Base-by-base conservation (phyloP, 108 stramenopile genomes). In the Nannochloropsis granulata region DNA sequence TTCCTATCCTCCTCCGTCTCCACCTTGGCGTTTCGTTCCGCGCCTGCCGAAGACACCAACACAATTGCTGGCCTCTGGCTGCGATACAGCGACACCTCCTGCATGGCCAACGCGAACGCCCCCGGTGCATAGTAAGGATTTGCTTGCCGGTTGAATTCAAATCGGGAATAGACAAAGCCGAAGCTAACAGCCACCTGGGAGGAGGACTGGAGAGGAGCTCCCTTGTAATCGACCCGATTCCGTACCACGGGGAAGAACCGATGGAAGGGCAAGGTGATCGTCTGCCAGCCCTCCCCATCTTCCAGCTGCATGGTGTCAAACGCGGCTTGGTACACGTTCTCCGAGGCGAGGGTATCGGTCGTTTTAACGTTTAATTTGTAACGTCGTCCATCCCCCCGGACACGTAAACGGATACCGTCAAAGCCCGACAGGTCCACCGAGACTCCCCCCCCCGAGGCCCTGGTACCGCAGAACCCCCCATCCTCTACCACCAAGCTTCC, bases 321-420 rank as follows among this genome's bases (percentile, higher is more conserved):
- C 26, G 83, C 43, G 25, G 86, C 86, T 83, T 87, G 86, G 43
- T 87, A 87, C 44, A 79, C 71, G 78, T 79, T 80, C 56, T 87
- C 86, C 14, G 79, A n/a, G n/a, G 83, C 79, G 46, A 25, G 43
- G 45, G 79, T 83, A 24, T 79, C 24, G 83, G 78, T 24, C 43
- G 83, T 79, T 46, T 83, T 87, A 21, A 87, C 45, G 14, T 78
- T 78, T 44, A 87, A 87, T 83, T 87, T 87, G 86, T 81, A 87
- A 19, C 86, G 78, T 83, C 43, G 83, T 44, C 86, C 86, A 24
- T 87, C 86, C 16, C 86, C 86, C 25, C 86, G 83, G 45, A 87
- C 83, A 21, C 79, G 79, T 12, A 87, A 19, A 23, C 83, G 83
- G 24, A 87, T 24, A 23, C 86, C 86, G 42, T 87, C 86, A 45